These are phyloP conservation scores for Rosa persica DNA, from an alignment of 306 rosid species.

Conservation along the genomic window DNA sequence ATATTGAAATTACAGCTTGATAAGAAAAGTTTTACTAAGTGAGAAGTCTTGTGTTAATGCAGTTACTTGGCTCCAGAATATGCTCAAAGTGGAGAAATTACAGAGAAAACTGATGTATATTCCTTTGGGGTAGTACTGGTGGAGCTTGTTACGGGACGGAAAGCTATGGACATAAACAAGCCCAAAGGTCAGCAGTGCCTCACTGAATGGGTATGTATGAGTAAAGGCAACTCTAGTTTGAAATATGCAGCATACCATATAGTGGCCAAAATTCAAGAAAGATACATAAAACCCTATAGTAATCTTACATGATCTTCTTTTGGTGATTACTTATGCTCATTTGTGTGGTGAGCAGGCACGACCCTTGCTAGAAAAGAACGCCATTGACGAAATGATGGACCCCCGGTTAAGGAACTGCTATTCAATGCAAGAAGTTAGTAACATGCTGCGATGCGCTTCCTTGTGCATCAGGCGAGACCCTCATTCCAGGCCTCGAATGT, in stretches of 20 bases:
- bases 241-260: background rate
- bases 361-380: constrained; percentile 62
- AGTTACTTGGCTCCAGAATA: constrained; percentile 98
- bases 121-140: constrained; percentile 85
- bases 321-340: constrained; percentile 21
- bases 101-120: constrained; percentile 96
- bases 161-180: constrained; percentile 75
- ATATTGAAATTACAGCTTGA: background rate
- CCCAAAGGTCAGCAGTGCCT: constrained; percentile 97
- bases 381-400: constrained; percentile 58
- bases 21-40: background rate
- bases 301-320: background rate
- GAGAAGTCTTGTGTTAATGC: constrained; percentile 10
- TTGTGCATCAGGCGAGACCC: constrained; percentile 73
- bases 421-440: constrained; percentile 53
- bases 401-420: constrained; percentile 60
- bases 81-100: constrained; percentile 95
- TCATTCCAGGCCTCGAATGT: constrained; percentile 82
- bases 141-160: constrained; percentile 90
- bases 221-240: background rate
- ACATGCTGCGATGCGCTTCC: constrained; percentile 78
- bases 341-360: constrained; percentile 59
- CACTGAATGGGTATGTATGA: constrained; percentile 76
- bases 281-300: background rate
- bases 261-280: background rate